Evolutionary conservation across 2,329 filamentous ascomycete species (phyloP).

Genomic region (Falciphora oryzae): DNA sequence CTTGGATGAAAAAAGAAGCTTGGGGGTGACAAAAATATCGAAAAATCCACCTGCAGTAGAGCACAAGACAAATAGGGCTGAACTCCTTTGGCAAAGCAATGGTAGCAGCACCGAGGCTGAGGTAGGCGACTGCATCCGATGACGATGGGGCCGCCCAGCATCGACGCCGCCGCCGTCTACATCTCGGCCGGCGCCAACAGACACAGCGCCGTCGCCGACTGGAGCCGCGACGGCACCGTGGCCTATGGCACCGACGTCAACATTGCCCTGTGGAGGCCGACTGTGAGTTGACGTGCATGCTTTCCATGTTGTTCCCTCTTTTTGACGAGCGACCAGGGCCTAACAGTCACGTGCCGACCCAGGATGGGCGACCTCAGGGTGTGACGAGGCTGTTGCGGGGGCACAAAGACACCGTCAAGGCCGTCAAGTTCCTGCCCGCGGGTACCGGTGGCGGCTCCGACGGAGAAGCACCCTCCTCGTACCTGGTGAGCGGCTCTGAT

Average conservation of each 20-base stretch:
- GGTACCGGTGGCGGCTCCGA: conserved; percentile 33
- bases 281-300: conserved; percentile 44
- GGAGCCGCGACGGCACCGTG: conserved; percentile 67
- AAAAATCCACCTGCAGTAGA: no score
- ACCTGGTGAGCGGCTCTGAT: conserved; percentile 74
- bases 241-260: conserved; percentile 88
- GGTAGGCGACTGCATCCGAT: background rate
- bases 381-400: conserved; percentile 64
- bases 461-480: conserved; percentile 26
- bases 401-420: conserved; percentile 76
- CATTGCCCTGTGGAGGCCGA: conserved; percentile 80
- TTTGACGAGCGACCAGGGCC: no score
- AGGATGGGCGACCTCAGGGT: conserved; percentile 43
- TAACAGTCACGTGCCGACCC: no score
- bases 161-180: conserved; percentile 36
- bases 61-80: no score
- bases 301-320: no score
- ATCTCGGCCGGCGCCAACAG: conserved; percentile 82
- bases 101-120: no score
- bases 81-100: no score
- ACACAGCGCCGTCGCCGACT: conserved; percentile 85
- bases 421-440: conserved; percentile 67
- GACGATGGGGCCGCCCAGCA: background rate
- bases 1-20: no score
- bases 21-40: no score